Evolutionary conservation across 2,329 filamentous ascomycete genomes (phyloP).

Genomic region (Pestalotiopsis sp.): DNA sequence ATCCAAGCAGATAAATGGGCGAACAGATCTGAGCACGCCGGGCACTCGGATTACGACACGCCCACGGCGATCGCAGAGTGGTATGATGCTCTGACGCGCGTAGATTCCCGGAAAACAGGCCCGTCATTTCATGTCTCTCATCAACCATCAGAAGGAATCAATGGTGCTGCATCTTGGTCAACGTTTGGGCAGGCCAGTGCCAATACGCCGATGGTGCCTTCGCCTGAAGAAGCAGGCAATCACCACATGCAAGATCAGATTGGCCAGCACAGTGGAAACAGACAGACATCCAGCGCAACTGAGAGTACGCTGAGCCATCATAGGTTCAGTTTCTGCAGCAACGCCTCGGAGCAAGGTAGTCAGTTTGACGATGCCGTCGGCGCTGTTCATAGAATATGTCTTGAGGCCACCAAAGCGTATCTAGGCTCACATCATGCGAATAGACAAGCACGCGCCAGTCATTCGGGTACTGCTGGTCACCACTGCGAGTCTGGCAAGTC

Average conservation of each 20-base stretch:
- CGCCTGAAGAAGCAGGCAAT: not conserved
- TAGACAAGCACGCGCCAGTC: constrained; percentile 15
- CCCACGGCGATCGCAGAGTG: not conserved
- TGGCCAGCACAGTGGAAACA: not conserved
- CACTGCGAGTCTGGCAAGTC: not conserved
- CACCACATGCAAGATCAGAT: too few relatives aligned
- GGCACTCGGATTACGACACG: not conserved
- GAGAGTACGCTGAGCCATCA: constrained; percentile 6
- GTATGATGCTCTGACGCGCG: not conserved
- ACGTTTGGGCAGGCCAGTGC: not conserved
- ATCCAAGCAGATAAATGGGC: too few relatives aligned
- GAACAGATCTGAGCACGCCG: not conserved
- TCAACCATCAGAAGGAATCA: not conserved
- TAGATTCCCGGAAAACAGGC: not conserved
- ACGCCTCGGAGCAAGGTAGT: constrained; percentile 7
- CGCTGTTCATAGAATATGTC: constrained; percentile 19
- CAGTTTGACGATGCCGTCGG: constrained; percentile 13
- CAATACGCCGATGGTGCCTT: not conserved
- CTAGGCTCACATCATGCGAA: constrained; percentile 20
- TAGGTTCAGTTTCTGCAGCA: constrained; percentile 15
- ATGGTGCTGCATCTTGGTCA: not conserved
- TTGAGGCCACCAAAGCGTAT: constrained; percentile 20
- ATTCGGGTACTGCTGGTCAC: not conserved
- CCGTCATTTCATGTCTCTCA: not conserved
- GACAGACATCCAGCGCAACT: not conserved